These are phyloP conservation scores for Linnemannia elongata DNA, from an alignment of 192 early-diverging fungal species.

Conservation along the genomic window DNA sequence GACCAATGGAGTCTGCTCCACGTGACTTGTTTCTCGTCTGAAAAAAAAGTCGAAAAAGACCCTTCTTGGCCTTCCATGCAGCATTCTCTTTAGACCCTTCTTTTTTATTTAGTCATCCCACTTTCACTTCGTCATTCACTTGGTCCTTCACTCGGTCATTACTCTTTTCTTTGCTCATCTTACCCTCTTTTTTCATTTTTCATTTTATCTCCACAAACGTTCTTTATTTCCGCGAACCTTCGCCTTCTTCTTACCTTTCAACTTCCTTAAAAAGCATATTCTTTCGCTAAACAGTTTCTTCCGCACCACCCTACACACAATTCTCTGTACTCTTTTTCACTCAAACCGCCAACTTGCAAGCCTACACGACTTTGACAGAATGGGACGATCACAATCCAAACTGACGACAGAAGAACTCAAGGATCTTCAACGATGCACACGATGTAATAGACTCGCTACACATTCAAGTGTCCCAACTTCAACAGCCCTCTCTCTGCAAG, in stretches of 20 bases:
- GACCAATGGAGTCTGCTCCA: not conserved
- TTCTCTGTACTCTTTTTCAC: not conserved
- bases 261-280: not conserved
- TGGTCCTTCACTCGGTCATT: not conserved
- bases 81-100: not conserved
- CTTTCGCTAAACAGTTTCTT: not conserved
- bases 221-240: not conserved
- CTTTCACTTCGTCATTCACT: not conserved
- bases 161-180: not conserved
- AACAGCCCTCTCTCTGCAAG: not conserved
- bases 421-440: conserved; percentile 84
- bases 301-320: not conserved
- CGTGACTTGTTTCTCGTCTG: not conserved
- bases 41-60: not conserved
- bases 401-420: conserved; percentile 81
- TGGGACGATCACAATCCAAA: conserved; percentile 93
- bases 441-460: conserved; percentile 71
- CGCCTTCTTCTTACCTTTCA: not conserved
- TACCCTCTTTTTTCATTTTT: not conserved
- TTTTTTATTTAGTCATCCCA: not conserved
- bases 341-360: not conserved
- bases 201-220: not conserved
- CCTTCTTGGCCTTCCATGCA: not conserved
- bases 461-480: not conserved
- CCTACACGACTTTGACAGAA: conserved; percentile 41